Evolutionary conservation across 1,284 basidiomycete genomes (phyloP), one percentile per base, ranked within the genome.

Genomic region (Agaricales sp.): DNA sequence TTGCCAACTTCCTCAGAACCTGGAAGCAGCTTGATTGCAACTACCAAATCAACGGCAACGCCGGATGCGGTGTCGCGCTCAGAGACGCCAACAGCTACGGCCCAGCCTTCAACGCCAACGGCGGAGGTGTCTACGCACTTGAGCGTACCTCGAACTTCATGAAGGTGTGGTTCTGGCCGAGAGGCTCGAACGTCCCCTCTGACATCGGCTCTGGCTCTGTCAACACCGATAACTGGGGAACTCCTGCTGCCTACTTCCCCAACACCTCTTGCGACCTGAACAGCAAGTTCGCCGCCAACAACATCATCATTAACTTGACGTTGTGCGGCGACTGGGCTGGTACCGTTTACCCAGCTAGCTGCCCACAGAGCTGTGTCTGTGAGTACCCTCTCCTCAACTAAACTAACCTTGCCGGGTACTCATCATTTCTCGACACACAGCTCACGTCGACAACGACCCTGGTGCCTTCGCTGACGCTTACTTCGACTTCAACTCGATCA

Each of bases 1-100:
- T 52, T 20, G 37, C 22, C 16, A 26, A 11, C n/a, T 22, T 48
- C 11, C 35, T 43, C 41, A 78, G 75, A 20, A 67, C 59, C 0
- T 46, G 63, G 2, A 43, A 55, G 0, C 59, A 59, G 8, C 71
- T 65, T 23, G 67, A 82, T 56, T 90, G 87, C 58, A 69, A 81
- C 55, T 43, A 19, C 11, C 41, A 11, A 8, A 69, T 68, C 22
- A 77, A 78, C 56, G 68, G 67, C 37, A 85, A 87, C 61, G 59
- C 71, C 1, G 83, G 83, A 0, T 87, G 85, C 57, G 78, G 79
- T n/a, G 82, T 87, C 19, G 58, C 65, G 8, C 8, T 43, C 20
- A 56, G 74, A 37, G 60, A 55, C 45, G 69, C 67, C 45, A 65
- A 67, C 45, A 80, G 74, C 55, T 86, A 75, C 55, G 83, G 83